Evolutionary conservation across 768 basidiomycete species (phyloP).

Genomic region (Podaxis sp.): DNA sequence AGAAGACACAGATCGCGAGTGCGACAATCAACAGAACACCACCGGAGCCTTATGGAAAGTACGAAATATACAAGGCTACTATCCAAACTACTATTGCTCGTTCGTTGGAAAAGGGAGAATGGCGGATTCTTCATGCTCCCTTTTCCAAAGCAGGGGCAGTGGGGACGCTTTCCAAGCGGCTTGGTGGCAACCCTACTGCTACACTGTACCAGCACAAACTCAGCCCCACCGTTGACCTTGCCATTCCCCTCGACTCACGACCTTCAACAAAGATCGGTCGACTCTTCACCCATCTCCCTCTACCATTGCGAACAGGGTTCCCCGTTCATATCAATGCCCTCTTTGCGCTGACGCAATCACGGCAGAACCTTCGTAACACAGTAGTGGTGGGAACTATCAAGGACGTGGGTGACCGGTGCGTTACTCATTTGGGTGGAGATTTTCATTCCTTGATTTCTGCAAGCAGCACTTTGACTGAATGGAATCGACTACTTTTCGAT

Average conservation of each 20-base stretch:
- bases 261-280: constrained; percentile 28
- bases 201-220: constrained; percentile 41
- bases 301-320: constrained; percentile 46
- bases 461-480: constrained; percentile 41
- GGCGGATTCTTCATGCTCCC: constrained; percentile 34
- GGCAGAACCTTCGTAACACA: constrained; percentile 44
- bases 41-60: constrained; percentile 15
- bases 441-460: neutral
- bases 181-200: constrained; percentile 23
- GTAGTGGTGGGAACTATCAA: constrained; percentile 36
- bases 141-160: constrained; percentile 28
- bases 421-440: constrained; percentile 1
- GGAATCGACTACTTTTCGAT: constrained; percentile 48
- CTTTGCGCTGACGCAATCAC: constrained; percentile 44
- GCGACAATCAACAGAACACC: neutral
- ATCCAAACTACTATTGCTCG: constrained; percentile 7
- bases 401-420: constrained; percentile 42
- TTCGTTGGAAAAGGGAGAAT: constrained; percentile 22
- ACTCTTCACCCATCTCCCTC: constrained; percentile 48
- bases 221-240: constrained; percentile 36
- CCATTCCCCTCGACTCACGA: constrained; percentile 27
- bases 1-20: neutral
- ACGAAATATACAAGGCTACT: constrained; percentile 14
- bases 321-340: constrained; percentile 45
- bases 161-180: constrained; percentile 23